Evolutionary conservation across 345 rosid species (phyloP), one percentile per base, ranked within the genome.

Genomic region (Rhodomyrtus tomentosa): DNA sequence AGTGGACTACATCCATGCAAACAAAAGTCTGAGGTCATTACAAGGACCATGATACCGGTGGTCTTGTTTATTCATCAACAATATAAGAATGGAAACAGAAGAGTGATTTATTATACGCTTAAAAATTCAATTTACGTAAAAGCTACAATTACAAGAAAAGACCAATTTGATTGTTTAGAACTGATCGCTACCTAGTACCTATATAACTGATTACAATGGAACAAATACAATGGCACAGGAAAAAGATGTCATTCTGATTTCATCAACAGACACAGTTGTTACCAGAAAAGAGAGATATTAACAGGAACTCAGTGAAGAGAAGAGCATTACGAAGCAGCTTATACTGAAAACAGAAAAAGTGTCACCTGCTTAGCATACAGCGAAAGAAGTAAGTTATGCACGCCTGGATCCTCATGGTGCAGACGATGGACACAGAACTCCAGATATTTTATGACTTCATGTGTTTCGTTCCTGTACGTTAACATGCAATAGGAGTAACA

Each of bases 381-480:
- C 84, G 98, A 95, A 55, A 97, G 96, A 89, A 97, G 93, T 89
- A 97, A 89, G 89, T 95, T 97, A 91, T 97, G 99, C 86, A 95
- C 89, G 84, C 99, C 99, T 82, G 99, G 96, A 92, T 97, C 99
- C 94, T 97, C 98, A 83, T 93, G 95, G 87, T 95, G 95, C 93
- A 94, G 88, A 86, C 86, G 92, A 86, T 97, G 98, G 85, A 96
- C 98, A 84, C 96, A 95, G 86, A 95, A 97, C 86, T 97, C 99
- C 87, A 97, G 89, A 88, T 95, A 97, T 90, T 95, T 97, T 85
- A 97, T 95, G 83, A 97, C 98, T 93, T 96, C 99, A 86, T 97
- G 99, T 82, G 99, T 95, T 92, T 97, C 99, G 84, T 97, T 97
- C 93, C 99, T 97, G 95, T 89, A 92, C 54, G 84, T 88, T 36